Base-by-base conservation (phyloP, 139 green algal species). In the Chlamydomonas schloesseri region DNA sequence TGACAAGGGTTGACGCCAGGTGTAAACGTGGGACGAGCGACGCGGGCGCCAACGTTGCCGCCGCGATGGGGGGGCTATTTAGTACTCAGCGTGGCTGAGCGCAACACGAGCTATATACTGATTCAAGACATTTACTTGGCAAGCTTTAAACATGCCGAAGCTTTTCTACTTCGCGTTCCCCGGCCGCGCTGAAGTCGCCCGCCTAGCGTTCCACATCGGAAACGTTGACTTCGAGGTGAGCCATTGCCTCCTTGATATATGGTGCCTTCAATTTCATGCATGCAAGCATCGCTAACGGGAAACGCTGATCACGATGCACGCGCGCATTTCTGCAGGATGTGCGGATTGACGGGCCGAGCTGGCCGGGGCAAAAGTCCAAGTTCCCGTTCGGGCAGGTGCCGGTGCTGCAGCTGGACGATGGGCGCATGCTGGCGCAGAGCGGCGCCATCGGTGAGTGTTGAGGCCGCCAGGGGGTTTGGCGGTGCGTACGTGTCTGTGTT, bases 371-470 rank as follows among this genome's bases (percentile, higher is more conserved):
- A 10, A 93, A 93, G 76, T 10, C 84, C 34, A 88, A 76, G 47
- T 86, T 77, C 37, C 90, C 90, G 0, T 91, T 91, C 57, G 81
- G 84, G 3, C 87, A 91, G 74, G n/a, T 71, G n/a, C 90, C 90
- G 3, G 81, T 90, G 33, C 88, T 93, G 29, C 81, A 93, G 82
- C 60, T 93, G 1, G 42, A 24, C 23, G 91, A 92, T 46, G 91
- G 88, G 31, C 84, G 82, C 42, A 82, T 81, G 64, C 46, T 94
- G 11, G 87, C 88, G 29, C 88, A 94, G 80, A 77, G 37, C 60
- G 70, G 55, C n/a, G 87, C 87, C 13, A 91, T 91, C 18, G 82
- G 87, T 91, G 23, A 82, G 87, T 34, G n/a, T n/a, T n/a, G n/a
- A n/a, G n/a, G n/a, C n/a, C n/a, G n/a, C n/a, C n/a, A n/a, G n/a